Evolutionary conservation across 2,329 filamentous ascomycete genomes (phyloP), one percentile per base, ranked within the genome.

Genomic region (Scleromitrula shiraiana): DNA sequence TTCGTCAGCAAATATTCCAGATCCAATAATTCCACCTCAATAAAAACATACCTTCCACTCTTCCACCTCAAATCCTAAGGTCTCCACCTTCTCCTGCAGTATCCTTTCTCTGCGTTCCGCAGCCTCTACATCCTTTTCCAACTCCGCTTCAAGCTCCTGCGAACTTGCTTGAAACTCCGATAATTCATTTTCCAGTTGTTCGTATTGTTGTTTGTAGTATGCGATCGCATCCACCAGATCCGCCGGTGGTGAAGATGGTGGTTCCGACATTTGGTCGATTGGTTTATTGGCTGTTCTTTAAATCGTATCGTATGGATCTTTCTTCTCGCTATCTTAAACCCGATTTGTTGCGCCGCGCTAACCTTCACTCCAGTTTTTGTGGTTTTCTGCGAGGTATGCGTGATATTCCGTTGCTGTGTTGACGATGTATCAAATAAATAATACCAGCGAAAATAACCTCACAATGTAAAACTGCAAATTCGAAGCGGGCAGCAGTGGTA

Each of bases 121-220:
- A 37, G 88, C 85, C 61, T 97, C 91, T 49, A 98, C 83, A 65
- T 98, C 93, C 72, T 90, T 94, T 68, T 98, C 93, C 45, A 98
- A 74, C 68, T 97, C 93, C 40, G 85, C 80, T 68, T 98, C 93
- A 24, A 98, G 77, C 67, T 97, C 93, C 65, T 88, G 86, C 67
- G 90, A 96, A 46, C 89, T 95, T 50, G 88, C 77, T 63, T 95
- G 88, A 66, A 98, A 98, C 62, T 98, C 93, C 53, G 86, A 80
- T 52, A 98, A 79, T 67, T 98, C 93, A 45, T 82, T 75, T 68
- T 96, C 93, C 30, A 98, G 77, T 64, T 88, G 82, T 69, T 94
- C 89, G 70, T 97, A 97, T 67, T 97, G 91, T 46, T 81, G 70
- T 73, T 98, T 98, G 78, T 97, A 98, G 78, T 93, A 96, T 50